Percentiles rank a stretch among this genome's conserved stretches.
Conservation (phyloP, 1,284 basidiomycete species). For the Cryptococcus sp. region DNA sequence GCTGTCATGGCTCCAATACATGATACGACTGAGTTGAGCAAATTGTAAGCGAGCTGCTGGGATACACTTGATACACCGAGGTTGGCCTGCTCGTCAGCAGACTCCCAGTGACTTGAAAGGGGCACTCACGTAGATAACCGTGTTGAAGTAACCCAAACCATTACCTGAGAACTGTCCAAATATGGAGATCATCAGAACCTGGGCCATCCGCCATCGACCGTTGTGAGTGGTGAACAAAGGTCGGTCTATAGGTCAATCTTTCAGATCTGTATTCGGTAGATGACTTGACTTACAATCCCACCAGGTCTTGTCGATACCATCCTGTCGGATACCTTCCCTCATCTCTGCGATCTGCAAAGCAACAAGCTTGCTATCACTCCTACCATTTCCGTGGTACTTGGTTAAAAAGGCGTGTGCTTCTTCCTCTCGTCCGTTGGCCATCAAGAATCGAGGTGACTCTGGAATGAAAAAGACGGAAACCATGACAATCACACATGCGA, state of each 20-base stretch:
- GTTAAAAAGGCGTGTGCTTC: slow-evolving; percentile 36
- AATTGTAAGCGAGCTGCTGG: slow-evolving; percentile 55
- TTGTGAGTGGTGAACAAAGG: slow-evolving; percentile 25
- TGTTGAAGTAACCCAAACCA: slow-evolving; percentile 53
- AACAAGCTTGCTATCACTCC: slow-evolving; percentile 21
- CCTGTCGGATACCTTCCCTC: slow-evolving; percentile 54
- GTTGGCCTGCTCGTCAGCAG: slow-evolving; percentile 8
- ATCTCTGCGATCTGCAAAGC: slow-evolving; percentile 58
- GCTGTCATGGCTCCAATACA: slow-evolving; percentile 52
- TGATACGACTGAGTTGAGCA: slow-evolving; percentile 56
- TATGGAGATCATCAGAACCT: slow-evolving; percentile 42
- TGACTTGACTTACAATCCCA: slow-evolving; percentile 46
- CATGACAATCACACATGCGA: slow-evolving; percentile 25
- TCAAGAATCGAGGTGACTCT: slow-evolving; percentile 47
- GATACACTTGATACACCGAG: slow-evolving; percentile 25
- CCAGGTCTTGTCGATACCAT: slow-evolving; percentile 62
- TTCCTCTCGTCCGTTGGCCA: slow-evolving; percentile 37
- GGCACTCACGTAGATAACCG: slow-evolving; percentile 22
- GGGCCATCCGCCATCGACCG: slow-evolving; percentile 33
- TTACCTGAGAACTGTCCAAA: slow-evolving; percentile 53
- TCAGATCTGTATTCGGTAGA: not conserved
- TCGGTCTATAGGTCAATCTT: slow-evolving; percentile 16
- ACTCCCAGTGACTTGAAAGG: too few species aligned
- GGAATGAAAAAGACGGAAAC: slow-evolving; percentile 25
- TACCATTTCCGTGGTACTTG: slow-evolving; percentile 34